A percentile compares a stretch with the other conserved stretches of the same genome.
phyloP scores from a whole-genome alignment of 441 rosid genomes.

The Biscutella laevigata region DNA sequence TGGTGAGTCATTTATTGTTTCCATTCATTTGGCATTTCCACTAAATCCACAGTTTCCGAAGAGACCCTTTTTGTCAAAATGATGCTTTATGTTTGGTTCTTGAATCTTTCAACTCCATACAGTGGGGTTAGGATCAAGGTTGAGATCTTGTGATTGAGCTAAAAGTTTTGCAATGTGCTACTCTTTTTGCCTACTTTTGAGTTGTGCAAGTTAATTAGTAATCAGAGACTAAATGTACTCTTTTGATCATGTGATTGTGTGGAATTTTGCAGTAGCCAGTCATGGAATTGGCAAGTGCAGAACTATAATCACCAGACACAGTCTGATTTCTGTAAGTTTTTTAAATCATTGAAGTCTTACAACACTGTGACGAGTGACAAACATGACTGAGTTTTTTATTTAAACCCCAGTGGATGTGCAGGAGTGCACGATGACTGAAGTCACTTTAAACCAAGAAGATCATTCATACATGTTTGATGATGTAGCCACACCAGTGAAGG shows the following conservation, averaged over 20 bases:
- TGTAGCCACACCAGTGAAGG: constrained; percentile 73
- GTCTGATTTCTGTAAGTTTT: constrained; percentile 38
- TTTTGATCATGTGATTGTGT: constrained; percentile 6
- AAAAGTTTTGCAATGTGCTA: background rate
- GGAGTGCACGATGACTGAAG: constrained; percentile 28
- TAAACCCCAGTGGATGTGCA: constrained; percentile 26
- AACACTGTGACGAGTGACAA: background rate
- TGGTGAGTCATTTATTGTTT: constrained; percentile 1
- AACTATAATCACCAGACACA: constrained; percentile 34
- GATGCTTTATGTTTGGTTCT: background rate
- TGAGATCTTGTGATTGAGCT: background rate
- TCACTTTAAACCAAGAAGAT: constrained; percentile 29
- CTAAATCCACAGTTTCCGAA: background rate
- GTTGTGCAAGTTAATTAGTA: background rate
- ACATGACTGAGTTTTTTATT: background rate
- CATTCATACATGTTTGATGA: constrained; percentile 30
- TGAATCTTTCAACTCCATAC: background rate
- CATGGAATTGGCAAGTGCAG: constrained; percentile 47
- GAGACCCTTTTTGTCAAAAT: background rate
- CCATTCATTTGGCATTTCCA: background rate
- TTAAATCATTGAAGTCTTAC: background rate
- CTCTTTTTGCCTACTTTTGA: background rate
- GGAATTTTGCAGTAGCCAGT: constrained; percentile 22
- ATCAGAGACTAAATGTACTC: background rate
- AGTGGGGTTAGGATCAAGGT: background rate